Evolutionary conservation across 495 filamentous ascomycete species (phyloP), one percentile per base, ranked within the genome.

Genomic region (Penicillium subrubescens): DNA sequence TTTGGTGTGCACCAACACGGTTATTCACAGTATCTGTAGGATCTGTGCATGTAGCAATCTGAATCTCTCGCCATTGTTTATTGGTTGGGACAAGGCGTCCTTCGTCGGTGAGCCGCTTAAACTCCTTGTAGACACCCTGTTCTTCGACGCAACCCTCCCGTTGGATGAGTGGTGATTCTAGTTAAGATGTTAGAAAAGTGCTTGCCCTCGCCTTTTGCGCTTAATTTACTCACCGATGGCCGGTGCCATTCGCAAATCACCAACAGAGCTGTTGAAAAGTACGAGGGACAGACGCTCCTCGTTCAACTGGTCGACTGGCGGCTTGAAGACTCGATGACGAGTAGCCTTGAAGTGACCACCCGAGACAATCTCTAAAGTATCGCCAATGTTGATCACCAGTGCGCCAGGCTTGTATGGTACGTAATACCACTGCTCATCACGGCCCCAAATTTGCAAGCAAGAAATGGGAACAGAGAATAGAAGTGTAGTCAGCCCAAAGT

Each of bases 311-410:
- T 83, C 80, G 0, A 65, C 71, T 5, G 80, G 80, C 1, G 73
- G 79, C 67, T 73, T 78, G 61, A 65, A 75, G 0, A 83, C 80
- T 19, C 76, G 70, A 63, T 83, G 81, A 5, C 74, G 70, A 48
- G 81, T 83, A 25, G 81, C 78, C 69, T 80, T 81, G 65, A 83
- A 83, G 50, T 81, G 81, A 2, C 81, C 81, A 35, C 81, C 81
- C 10, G 81, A 80, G 7, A 83, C 69, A 57, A 82, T 78, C 69
- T 82, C 79, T 10, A 82, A 59, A 5, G 77, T 77, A 54, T 83
- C 79, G 17, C 81, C 81, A 53, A 83, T 75, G 62, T 83, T 83
- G 57, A 82, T 73, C 4, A 83, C 79, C 19, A 82, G 70, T 1
- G 78, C 75, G 8, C 79, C 77, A 7, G 79, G 78, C 60, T 77